Percentiles rank a stretch among this genome's conserved stretches.
Evolutionary conservation across 1,284 basidiomycete genomes (phyloP).

Genomic region (Cronartium ribicola): DNA sequence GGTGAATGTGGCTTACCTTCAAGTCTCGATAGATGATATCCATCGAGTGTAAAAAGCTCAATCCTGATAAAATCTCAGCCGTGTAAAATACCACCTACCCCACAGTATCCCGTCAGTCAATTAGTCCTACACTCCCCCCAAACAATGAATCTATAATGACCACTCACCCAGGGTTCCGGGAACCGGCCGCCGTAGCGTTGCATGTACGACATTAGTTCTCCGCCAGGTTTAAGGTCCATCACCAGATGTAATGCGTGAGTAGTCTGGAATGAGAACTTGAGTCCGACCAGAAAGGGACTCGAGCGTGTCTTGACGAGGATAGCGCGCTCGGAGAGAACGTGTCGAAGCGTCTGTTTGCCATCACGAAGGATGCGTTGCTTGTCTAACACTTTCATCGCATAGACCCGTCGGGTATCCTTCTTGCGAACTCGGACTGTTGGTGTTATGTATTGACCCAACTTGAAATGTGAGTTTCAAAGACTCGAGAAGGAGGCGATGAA

Average conservation of each 20-base stretch:
- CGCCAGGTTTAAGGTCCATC: conserved; percentile 55
- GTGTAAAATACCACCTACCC: conserved; percentile 49
- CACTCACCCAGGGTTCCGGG: conserved; percentile 24
- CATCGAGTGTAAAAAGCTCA: conserved; percentile 48
- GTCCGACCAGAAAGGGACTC: conserved; percentile 53
- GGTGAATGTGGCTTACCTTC: not conserved
- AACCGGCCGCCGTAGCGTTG: conserved; percentile 49
- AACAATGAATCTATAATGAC: not conserved
- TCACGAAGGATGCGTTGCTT: conserved; percentile 50
- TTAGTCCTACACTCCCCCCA: not conserved
- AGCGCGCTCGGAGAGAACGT: conserved; percentile 53
- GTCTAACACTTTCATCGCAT: conserved; percentile 54
- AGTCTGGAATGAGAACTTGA: conserved; percentile 54
- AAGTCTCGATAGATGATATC: conserved; percentile 49
- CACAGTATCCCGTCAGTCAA: conserved; percentile 45
- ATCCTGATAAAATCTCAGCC: conserved; percentile 50
- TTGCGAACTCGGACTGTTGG: conserved; percentile 52
- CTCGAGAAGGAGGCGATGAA: not conserved
- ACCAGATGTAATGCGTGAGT: conserved; percentile 53
- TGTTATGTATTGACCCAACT: no score
- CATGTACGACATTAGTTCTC: conserved; percentile 53
- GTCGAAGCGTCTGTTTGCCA: conserved; percentile 50
- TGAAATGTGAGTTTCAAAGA: no score
- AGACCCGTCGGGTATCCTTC: conserved; percentile 54
- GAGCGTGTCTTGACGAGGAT: conserved; percentile 53